phyloP scores from a whole-genome alignment of 768 basidiomycete species.

The Tricholoma bakamatsutake region DNA sequence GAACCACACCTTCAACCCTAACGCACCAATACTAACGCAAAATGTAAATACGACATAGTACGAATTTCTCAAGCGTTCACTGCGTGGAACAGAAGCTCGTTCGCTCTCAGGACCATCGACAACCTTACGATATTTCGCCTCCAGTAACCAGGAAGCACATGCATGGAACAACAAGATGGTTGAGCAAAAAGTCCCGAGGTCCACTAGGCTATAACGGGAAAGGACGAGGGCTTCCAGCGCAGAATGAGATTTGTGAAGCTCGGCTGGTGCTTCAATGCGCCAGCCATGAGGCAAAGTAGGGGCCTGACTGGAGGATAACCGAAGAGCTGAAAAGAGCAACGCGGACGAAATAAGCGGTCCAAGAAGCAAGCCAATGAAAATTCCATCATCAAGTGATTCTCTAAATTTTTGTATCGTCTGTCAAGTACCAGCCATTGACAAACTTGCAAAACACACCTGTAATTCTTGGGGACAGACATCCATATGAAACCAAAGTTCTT shows the following conservation, averaged over 20 bases:
- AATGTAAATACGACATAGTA: slow-evolving; percentile 63
- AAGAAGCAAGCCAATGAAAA: slow-evolving; percentile 76
- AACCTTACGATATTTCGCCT: slow-evolving; percentile 40
- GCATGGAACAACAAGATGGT: slow-evolving; percentile 77
- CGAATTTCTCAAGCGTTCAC: slow-evolving; percentile 56
- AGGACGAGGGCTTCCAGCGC: slow-evolving; percentile 50
- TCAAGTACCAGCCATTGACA: background rate
- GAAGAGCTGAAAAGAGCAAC: slow-evolving; percentile 51
- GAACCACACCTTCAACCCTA: slow-evolving; percentile 46
- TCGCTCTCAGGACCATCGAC: slow-evolving; percentile 53
- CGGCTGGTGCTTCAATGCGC: slow-evolving; percentile 71
- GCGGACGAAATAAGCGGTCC: slow-evolving; percentile 76
- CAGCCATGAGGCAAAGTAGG: slow-evolving; percentile 52
- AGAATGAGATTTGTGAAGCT: slow-evolving; percentile 41
- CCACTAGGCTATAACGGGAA: slow-evolving; percentile 71
- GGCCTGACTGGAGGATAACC: slow-evolving; percentile 18
- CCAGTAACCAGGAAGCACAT: slow-evolving; percentile 70
- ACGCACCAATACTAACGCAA: slow-evolving; percentile 40
- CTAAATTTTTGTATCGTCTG: slow-evolving; percentile 29
- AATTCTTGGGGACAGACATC: slow-evolving; percentile 91
- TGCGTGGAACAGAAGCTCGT: slow-evolving; percentile 70
- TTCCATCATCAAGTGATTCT: slow-evolving; percentile 80
- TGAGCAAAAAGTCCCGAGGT: slow-evolving; percentile 77
- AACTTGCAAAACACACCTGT: slow-evolving; percentile 42
- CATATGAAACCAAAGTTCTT: slow-evolving; percentile 67